Percentiles rank a stretch among this genome's conserved stretches.
These are phyloP conservation scores for Exserohilum rostratum DNA, from an alignment of 2,329 filamentous ascomycete genomes.

Conservation along the genomic window DNA sequence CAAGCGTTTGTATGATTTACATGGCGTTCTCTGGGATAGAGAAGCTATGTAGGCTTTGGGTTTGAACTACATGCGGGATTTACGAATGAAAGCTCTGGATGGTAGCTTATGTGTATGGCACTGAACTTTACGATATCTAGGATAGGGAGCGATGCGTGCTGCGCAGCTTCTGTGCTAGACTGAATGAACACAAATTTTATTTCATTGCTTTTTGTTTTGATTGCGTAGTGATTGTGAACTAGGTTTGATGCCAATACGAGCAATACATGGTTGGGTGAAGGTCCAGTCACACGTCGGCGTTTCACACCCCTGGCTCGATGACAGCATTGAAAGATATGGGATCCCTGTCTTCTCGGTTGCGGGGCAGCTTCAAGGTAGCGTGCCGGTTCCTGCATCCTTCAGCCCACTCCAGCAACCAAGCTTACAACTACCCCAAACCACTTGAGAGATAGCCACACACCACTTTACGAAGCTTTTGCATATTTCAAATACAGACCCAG, in stretches of 20 bases:
- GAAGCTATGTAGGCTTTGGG: constrained; percentile 35
- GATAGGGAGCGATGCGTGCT: constrained; percentile 19
- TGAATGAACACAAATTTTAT: constrained; percentile 23
- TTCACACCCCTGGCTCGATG: constrained; percentile 17
- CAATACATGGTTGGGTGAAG: not conserved
- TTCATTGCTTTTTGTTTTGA: not conserved
- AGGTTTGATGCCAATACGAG: not conserved
- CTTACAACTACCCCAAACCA: not conserved
- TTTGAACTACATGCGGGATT: constrained; percentile 24
- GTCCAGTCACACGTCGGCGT: not conserved
- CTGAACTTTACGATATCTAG: constrained; percentile 24
- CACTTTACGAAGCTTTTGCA: not conserved
- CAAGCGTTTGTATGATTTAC: constrained; percentile 17
- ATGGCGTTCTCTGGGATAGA: constrained; percentile 20
- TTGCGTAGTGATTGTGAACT: not conserved
- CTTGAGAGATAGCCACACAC: constrained; percentile 3
- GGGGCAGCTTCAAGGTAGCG: constrained; percentile 17
- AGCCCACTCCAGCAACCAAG: constrained; percentile 11
- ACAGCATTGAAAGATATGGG: constrained; percentile 17
- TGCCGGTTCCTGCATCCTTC: constrained; percentile 37
- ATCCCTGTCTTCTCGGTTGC: constrained; percentile 21
- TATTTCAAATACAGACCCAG: not conserved
- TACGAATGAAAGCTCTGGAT: constrained; percentile 28
- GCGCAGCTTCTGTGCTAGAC: constrained; percentile 18
- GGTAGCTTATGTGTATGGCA: constrained; percentile 24